Evolutionary conservation across 352 stramenopile genomes (phyloP), one percentile per base, ranked within the genome.

Genomic region (Phytopythium oedochilum): DNA sequence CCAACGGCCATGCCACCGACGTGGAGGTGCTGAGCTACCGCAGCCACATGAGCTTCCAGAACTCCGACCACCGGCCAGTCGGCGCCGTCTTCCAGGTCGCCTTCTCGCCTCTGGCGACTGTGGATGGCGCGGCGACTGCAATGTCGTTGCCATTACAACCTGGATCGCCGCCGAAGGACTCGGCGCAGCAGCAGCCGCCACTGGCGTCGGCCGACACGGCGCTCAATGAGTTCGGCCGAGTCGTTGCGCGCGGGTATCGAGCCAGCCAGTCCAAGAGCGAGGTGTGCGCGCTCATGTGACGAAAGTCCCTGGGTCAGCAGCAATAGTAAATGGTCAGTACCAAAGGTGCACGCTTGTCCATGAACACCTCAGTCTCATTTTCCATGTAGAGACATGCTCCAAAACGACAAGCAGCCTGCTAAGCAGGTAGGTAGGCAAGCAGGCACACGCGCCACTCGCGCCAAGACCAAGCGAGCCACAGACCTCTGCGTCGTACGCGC

Each of bases 21-120:
- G 71, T 91, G 31, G 61, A 83, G 35, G 31, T 89, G 14, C 55
- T 84, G 17, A 76, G 70, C 57, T 93, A 93, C 51, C 66, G 75
- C 12, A 89, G 81, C 48, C 63, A 90, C 53, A 77, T 80, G 57
- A 59, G 57, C 34, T 88, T 90, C 51, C 77, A 81, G 43, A 84
- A 73, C 5, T 92, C 83, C 0, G 83, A 93, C 59, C 81, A 93
- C 45, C 75, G 83, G 4, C 81, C 83, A 0, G 83, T 92, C 12
- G 71, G 73, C 18, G 81, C 78, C 5, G 64, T 78, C 26, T 93
- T 92, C 55, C 60, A 87, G 34, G 80, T 87, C 20, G 62, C 40
- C 14, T 88, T 89, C 38, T 31, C 17, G 12, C 39, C 38, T 12
- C 26, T 54, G 4, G 18, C 22, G 17, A 1, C 15, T 17, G 2